These are phyloP conservation scores for Colletotrichum sidae DNA, from an alignment of 2,329 filamentous ascomycete species.

Conservation along the genomic window DNA sequence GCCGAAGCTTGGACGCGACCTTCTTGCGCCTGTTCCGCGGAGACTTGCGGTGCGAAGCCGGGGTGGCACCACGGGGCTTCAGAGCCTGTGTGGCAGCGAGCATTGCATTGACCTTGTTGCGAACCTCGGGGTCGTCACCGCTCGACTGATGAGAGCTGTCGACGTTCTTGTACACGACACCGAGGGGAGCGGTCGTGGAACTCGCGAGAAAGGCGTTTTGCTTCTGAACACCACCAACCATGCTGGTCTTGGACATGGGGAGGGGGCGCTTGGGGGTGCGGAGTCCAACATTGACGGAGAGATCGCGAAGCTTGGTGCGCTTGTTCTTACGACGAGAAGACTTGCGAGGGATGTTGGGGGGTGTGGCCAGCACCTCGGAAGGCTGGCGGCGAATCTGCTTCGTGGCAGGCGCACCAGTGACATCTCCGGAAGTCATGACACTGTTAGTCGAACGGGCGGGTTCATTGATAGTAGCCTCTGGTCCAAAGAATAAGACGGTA, in stretches of 20 bases:
- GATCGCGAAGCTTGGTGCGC: not conserved
- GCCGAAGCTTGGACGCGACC: conserved; percentile 49
- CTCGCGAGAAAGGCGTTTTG: conserved; percentile 3
- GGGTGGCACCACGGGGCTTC: conserved; percentile 43
- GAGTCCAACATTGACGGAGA: not conserved
- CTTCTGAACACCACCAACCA: conserved; percentile 19
- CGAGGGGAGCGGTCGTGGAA: conserved; percentile 32
- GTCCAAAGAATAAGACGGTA: conserved; percentile 16
- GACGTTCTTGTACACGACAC: conserved; percentile 1
- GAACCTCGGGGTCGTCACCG: conserved; percentile 43
- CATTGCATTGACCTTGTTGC: conserved; percentile 51
- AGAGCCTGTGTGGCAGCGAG: conserved; percentile 49
- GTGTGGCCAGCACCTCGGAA: not conserved
- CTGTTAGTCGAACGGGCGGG: too few relatives aligned
- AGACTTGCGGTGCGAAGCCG: conserved; percentile 40
- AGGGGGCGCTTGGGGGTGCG: not conserved
- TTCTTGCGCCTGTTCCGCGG: conserved; percentile 45
- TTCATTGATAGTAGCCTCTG: conserved; percentile 1
- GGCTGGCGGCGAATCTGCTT: not conserved
- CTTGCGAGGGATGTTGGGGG: conserved; percentile 33
- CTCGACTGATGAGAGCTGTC: not conserved
- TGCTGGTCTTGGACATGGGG: conserved; percentile 31
- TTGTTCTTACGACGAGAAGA: conserved; percentile 28
- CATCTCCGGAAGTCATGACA: too few relatives aligned
- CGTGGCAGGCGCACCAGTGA: not conserved